Evolutionary conservation across 106 monocot species (phyloP).

Genomic region (Hemerocallis citrina): DNA sequence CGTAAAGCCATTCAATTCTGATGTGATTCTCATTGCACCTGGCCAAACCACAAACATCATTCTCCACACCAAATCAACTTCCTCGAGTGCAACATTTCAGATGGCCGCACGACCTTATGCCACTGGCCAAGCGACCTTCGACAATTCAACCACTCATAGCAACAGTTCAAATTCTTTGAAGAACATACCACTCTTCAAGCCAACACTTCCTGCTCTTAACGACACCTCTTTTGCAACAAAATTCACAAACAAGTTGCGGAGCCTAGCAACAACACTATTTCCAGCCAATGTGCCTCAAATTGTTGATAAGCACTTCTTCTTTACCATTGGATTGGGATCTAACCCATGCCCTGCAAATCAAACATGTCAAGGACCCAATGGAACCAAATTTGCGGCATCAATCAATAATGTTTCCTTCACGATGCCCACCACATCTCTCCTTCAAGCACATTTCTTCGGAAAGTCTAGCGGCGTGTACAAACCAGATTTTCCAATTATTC

Average conservation of each 20-base stretch:
- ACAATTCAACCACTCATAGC: slow-evolving; percentile 36
- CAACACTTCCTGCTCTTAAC: slow-evolving; percentile 28
- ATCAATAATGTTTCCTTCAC: slow-evolving; percentile 45
- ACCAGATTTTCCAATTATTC: slow-evolving; percentile 29
- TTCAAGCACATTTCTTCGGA: slow-evolving; percentile 32
- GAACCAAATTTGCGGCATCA: slow-evolving; percentile 42
- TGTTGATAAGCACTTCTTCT: slow-evolving; percentile 31
- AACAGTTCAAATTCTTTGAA: neutral
- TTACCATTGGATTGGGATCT: slow-evolving; percentile 46
- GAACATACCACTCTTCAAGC: slow-evolving; percentile 19
- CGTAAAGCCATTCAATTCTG: slow-evolving; percentile 36
- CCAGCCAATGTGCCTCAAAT: slow-evolving; percentile 24
- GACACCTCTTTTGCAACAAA: slow-evolving; percentile 33
- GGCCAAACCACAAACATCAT: slow-evolving; percentile 56
- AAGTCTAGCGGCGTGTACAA: slow-evolving; percentile 21
- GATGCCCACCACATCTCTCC: slow-evolving; percentile 23
- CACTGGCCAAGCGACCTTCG: slow-evolving; percentile 47
- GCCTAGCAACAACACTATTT: slow-evolving; percentile 19
- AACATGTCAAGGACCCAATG: slow-evolving; percentile 55
- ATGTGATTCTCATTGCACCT: slow-evolving; percentile 31
- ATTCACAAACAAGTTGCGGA: slow-evolving; percentile 24
- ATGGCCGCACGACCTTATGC: slow-evolving; percentile 39
- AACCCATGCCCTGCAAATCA: slow-evolving; percentile 40
- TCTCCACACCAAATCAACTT: slow-evolving; percentile 10
- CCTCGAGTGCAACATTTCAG: slow-evolving; percentile 19